Base-by-base conservation (phyloP, 768 basidiomycete genomes). In the Mycena indigotica region DNA sequence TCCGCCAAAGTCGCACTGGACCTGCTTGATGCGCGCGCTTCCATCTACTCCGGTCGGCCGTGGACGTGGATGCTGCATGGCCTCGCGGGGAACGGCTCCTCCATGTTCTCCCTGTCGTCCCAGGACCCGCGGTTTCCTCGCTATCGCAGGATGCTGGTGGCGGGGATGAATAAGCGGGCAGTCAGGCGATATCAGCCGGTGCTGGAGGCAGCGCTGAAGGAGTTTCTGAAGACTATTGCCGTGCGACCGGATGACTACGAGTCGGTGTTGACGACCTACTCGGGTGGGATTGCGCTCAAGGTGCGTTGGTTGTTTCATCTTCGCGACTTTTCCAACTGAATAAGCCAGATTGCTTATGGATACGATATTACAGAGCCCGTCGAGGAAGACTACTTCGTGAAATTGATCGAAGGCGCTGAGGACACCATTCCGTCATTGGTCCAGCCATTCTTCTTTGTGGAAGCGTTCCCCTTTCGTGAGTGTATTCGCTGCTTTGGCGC, bases 41-140 rank as follows among this genome's bases (percentile, higher is more conserved):
- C 64, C 15, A 76, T 80, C 45, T 83, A 84, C 60, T 82, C 82
- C 3, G 80, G 80, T 58, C 69, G 82, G 28, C 81, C 81, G 1
- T 57, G 62, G 1, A 25, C 40, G 4, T 71, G 68, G 69, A 72
- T 77, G 70, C 44, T 57, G 28, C 63, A 66, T 16, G 69, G 71
- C 5, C 58, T 79, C 10, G 69, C 70, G 1, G 69, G 70, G 8
- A 65, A 73, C n/a, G 65, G 67, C 28, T 40, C 57, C 23, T 61
- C 65, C 12, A 70, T 76, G 1, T 75, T 79, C 63, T 56, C 55
- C 32, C 70, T 73, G 6, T 68, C 68, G 5, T 68, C 66, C 13
- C 28, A 56, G 24, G 61, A 75, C 56, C 67, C 71, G n/a, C 67
- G 75, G 28, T 70, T 77, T 60, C 73, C 68, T 58, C 56, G 61